phyloP scores from a whole-genome alignment of 345 rosid genomes.

The Sisymbrium altissimum region DNA sequence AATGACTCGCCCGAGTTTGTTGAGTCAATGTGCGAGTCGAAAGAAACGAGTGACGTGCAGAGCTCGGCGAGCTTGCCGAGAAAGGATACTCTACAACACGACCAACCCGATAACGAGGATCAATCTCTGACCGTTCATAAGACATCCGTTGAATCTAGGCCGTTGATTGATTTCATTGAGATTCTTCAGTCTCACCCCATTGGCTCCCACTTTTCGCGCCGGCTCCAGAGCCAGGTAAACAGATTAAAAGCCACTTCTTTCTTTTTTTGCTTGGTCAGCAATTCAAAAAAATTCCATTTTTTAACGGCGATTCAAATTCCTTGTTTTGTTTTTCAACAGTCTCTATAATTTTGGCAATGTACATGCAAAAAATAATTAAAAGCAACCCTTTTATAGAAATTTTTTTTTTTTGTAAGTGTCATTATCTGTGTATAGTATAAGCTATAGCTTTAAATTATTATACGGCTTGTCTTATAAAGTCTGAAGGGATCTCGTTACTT shows the following conservation, averaged over 20 bases:
- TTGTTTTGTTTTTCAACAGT: not conserved
- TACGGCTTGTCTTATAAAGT: too few relatives aligned
- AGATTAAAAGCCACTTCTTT: not conserved
- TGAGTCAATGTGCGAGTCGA: slow-evolving; percentile 41
- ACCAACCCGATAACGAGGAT: slow-evolving; percentile 43
- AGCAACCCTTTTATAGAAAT: not conserved
- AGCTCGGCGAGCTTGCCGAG: slow-evolving; percentile 60
- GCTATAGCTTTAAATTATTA: too few relatives aligned
- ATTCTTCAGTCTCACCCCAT: slow-evolving; percentile 46
- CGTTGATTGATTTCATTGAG: slow-evolving; percentile 48
- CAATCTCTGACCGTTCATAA: slow-evolving; percentile 37
- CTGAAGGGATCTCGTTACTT: too few relatives aligned
- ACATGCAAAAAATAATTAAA: not conserved
- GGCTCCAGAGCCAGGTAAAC: slow-evolving; percentile 62
- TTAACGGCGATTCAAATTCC: not conserved
- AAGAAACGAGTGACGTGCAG: slow-evolving; percentile 55
- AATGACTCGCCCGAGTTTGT: slow-evolving; percentile 34
- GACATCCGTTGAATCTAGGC: slow-evolving; percentile 41
- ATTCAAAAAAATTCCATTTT: not conserved
- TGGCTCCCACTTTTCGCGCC: slow-evolving; percentile 57
- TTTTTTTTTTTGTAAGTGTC: not conserved
- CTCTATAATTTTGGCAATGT: not conserved
- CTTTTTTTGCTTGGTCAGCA: not conserved
- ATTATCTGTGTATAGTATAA: not conserved
- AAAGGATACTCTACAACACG: slow-evolving; percentile 32